Evolutionary conservation across 441 rosid genomes (phyloP), one percentile per base, ranked within the genome.

Genomic region (Erodium texanum): DNA sequence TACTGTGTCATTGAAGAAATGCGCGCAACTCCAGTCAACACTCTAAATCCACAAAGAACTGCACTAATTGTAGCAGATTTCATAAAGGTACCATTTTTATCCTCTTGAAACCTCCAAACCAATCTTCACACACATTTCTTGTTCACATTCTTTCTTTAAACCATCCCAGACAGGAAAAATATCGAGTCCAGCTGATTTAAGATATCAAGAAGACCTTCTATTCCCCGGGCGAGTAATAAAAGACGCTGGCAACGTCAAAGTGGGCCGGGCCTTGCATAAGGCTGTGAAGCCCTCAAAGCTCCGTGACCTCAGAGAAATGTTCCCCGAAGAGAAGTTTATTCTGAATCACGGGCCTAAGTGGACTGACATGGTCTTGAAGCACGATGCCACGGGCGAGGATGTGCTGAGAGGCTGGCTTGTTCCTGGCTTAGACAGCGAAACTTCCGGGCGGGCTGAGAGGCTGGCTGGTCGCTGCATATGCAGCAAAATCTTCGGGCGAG

Each of bases 11-110:
- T 80, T 66, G 90, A 93, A 79, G 97, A 93, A 80, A 93, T 93
- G 96, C 79, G 87, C 70, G 93, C 92, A 66, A 81, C 85, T 68
- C 97, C 97, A 0, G 84, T 91, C 73, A 89, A 87, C 79, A 87
- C 99, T 45, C 71, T 93, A 77, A 91, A 93, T 85, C 93, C 95
- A 24, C 97, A 91, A 79, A 84, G 96, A 80, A 86, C 93, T 24
- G 97, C 96, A 66, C 69, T 93, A 83, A 76, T 91, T 41, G 93
- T 91, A n/a, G 90, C 92, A 63, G 87, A 93, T 74, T 93, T 86
- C 79, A 77, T 89, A 45, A 87, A 85, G 96, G 96, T 89, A 71
- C 75, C 71, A 58, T 48, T 66, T 71, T 24, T 43, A 34, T 34
- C 38, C 8, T 34, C 38, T 0, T 34, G 36, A 34, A 34, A 34